Evolutionary conservation across 352 stramenopile species (phyloP).

Genomic region (Phytophthora meadii): DNA sequence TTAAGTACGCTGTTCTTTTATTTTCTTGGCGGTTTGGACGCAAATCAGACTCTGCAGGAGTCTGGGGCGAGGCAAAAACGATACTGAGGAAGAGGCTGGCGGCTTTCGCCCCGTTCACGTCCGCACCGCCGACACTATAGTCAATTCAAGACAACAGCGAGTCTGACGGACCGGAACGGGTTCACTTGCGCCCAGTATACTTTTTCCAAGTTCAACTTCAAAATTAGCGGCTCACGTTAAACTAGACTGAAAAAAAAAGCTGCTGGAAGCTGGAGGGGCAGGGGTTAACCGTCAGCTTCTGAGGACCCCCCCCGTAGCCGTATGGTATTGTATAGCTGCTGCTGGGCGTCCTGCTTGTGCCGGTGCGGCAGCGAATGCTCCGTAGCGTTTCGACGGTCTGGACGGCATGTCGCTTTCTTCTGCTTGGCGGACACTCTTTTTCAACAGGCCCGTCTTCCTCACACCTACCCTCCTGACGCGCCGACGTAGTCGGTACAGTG

Average conservation of each 20-base stretch:
- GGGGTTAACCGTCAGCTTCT: not conserved
- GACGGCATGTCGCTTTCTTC: constrained; percentile 16
- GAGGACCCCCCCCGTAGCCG: not conserved
- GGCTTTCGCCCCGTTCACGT: constrained; percentile 9
- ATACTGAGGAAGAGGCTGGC: not conserved
- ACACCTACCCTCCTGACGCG: constrained; percentile 23
- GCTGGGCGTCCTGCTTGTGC: constrained; percentile 2
- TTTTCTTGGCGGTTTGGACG: not conserved
- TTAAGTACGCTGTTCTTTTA: constrained; percentile 16
- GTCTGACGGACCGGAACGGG: constrained; percentile 8
- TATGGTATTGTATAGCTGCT: not conserved
- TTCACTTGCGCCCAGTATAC: constrained; percentile 23
- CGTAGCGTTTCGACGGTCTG: constrained; percentile 23
- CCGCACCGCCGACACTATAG: constrained; percentile 4
- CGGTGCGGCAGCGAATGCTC: constrained; percentile 15
- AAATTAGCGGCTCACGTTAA: constrained; percentile 9
- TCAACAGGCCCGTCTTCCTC: constrained; percentile 30
- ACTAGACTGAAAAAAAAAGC: constrained; percentile 1
- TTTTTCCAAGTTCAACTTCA: constrained; percentile 34
- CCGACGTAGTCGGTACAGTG: not conserved
- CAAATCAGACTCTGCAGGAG: constrained; percentile 26
- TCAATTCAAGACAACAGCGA: constrained; percentile 11
- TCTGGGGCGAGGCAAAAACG: too few species aligned
- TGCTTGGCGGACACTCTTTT: constrained; percentile 16
- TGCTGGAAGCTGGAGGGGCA: not conserved